A percentile compares a stretch with the other conserved stretches of the same genome.
These are phyloP conservation scores for Benincasa hispida DNA, from an alignment of 306 rosid genomes.

Conservation along the genomic window DNA sequence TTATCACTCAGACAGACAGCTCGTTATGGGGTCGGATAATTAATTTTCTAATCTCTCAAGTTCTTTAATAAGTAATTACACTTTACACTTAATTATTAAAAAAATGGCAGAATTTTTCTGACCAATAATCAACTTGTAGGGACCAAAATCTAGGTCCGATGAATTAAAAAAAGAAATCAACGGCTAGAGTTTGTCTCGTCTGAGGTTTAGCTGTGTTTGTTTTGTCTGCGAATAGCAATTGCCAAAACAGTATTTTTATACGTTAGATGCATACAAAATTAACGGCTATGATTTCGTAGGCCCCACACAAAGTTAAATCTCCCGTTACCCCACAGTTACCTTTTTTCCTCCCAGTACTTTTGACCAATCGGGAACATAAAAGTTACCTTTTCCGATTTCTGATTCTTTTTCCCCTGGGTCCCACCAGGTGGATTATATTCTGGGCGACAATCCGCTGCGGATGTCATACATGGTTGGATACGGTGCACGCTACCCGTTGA, in stretches of 20 bases:
- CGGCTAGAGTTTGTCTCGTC: conserved; percentile 42
- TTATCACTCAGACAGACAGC: background rate
- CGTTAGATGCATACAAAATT: conserved; percentile 4
- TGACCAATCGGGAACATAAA: conserved; percentile 3
- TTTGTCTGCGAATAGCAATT: background rate
- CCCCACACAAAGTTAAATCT: background rate
- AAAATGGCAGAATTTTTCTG: background rate
- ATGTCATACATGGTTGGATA: conserved; percentile 99
- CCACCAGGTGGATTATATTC: conserved; percentile 79
- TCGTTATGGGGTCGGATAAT: background rate
- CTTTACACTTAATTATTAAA: background rate
- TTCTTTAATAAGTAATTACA: background rate
- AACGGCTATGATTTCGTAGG: conserved; percentile 2
- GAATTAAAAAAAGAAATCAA: conserved; percentile 8
- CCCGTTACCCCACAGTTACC: background rate
- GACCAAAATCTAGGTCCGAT: background rate
- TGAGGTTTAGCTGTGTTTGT: background rate
- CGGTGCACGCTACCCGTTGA: conserved; percentile 69
- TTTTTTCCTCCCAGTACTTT: background rate
- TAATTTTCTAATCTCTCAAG: background rate
- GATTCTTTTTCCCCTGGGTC: conserved; percentile 9
- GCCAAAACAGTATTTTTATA: background rate
- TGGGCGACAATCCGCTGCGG: conserved; percentile 77
- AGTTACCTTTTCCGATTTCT: background rate
- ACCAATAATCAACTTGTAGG: background rate